A percentile compares a stretch with the other conserved stretches of the same genome.
Conservation (phyloP, 805 yeast species). For the Starmera pachycereana region DNA sequence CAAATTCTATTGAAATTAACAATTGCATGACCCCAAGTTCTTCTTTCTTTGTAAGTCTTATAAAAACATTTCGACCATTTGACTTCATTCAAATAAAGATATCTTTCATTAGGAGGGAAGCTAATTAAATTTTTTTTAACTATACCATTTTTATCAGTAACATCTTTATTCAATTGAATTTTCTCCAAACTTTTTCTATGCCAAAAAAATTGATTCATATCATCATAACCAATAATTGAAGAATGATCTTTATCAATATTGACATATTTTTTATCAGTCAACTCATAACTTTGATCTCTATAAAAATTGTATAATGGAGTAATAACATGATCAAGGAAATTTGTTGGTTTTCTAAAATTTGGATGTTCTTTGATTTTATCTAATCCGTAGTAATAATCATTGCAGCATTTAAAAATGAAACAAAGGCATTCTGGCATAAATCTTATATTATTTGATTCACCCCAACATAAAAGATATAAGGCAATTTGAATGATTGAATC, state of each 20-base stretch:
- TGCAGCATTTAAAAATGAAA: conserved; percentile 74
- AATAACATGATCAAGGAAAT: conserved; percentile 56
- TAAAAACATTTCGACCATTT: conserved; percentile 59
- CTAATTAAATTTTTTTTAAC: conserved; percentile 30
- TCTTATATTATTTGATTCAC: conserved; percentile 78
- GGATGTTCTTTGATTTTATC: conserved; percentile 23
- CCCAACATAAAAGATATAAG: conserved; percentile 72
- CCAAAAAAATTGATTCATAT: conserved; percentile 85
- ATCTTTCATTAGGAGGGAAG: conserved; percentile 46
- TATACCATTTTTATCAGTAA: conserved; percentile 8
- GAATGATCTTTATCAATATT: conserved; percentile 55
- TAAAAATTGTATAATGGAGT: conserved; percentile 65
- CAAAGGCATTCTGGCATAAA: conserved; percentile 87
- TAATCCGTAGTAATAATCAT: conserved; percentile 48
- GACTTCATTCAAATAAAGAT: conserved; percentile 38
- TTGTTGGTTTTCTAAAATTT: conserved; percentile 19
- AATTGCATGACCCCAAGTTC: conserved; percentile 69
- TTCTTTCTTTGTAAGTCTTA: conserved; percentile 65
- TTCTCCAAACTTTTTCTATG: conserved; percentile 56
- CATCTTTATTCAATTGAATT: conserved; percentile 33
- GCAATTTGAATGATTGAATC: conserved; percentile 57
- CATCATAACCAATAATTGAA: conserved; percentile 75
- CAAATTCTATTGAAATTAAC: conserved; percentile 71
- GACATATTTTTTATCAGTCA: conserved; percentile 31
- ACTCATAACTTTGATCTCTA: conserved; percentile 41